These are phyloP conservation scores for Carallia brachiata DNA, from an alignment of 345 rosid species.

Conservation along the genomic window DNA sequence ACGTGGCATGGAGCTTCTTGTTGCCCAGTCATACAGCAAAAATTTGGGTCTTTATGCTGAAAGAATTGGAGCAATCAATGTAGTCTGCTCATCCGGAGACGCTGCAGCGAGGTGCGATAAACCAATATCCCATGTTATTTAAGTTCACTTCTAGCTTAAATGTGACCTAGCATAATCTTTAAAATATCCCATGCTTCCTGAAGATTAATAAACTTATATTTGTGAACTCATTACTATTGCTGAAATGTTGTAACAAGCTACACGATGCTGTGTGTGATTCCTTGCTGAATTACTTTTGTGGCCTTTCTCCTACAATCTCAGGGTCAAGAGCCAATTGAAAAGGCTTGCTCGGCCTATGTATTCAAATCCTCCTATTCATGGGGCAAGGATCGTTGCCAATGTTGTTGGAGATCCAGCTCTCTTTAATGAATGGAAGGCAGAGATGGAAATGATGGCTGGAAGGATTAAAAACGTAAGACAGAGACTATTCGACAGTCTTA, in stretches of 20 bases:
- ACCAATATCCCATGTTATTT: background rate
- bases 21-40: constrained; percentile 97
- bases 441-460: constrained; percentile 99
- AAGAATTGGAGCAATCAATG: constrained; percentile 89
- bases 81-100: constrained; percentile 80
- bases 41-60: constrained; percentile 91
- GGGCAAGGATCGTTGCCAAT: constrained; percentile 89
- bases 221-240: background rate
- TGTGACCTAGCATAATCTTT: background rate
- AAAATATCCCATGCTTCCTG: background rate
- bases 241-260: background rate
- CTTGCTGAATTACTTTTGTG: background rate
- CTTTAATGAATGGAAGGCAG: constrained; percentile 84
- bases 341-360: constrained; percentile 97
- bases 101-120: constrained; percentile 67
- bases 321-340: constrained; percentile 98
- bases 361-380: constrained; percentile 95
- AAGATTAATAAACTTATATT: background rate
- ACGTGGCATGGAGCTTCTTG: constrained; percentile 80
- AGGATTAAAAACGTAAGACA: constrained; percentile 90
- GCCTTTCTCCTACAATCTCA: constrained; percentile 27
- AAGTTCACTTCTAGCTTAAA: background rate
- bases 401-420: constrained; percentile 82
- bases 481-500: constrained; percentile 64
- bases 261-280: background rate